These are phyloP conservation scores for Naganishia albida DNA, from an alignment of 1,284 basidiomycete genomes.

Conservation along the genomic window DNA sequence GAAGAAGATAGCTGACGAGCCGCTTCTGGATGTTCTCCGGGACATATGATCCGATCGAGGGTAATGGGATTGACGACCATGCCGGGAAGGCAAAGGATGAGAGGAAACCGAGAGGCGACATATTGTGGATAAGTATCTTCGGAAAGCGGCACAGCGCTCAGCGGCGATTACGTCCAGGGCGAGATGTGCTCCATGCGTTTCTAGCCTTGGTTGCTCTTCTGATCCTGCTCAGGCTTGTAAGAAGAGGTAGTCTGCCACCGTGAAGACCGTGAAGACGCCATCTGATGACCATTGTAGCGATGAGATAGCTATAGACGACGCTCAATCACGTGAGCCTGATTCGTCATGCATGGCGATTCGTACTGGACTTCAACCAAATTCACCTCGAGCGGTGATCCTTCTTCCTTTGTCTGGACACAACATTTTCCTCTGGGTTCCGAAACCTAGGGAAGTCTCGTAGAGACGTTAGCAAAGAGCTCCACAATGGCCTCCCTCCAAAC, in stretches of 20 bases:
- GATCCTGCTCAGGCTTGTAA: no score
- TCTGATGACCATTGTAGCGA: not conserved
- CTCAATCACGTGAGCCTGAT: slow-evolving; percentile 5
- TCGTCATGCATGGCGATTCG: slow-evolving; percentile 3
- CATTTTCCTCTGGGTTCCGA: no score
- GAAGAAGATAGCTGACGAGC: slow-evolving; percentile 85
- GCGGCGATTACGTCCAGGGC: not conserved
- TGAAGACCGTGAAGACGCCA: not conserved
- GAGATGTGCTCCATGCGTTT: not conserved
- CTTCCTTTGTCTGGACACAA: no score
- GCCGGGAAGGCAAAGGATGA: slow-evolving; percentile 28
- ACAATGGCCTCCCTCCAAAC: slow-evolving; percentile 31
- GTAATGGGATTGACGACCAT: slow-evolving; percentile 32
- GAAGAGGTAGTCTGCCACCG: not conserved
- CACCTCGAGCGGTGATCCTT: not conserved
- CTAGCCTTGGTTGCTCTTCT: not conserved
- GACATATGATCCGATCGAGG: slow-evolving; percentile 57
- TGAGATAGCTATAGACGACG: not conserved
- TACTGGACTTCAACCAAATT: not conserved
- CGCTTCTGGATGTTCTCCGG: slow-evolving; percentile 82
- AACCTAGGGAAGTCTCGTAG: no score
- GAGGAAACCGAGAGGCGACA: slow-evolving; percentile 28
- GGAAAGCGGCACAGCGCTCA: not conserved
- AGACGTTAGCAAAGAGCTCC: not conserved
- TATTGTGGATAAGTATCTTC: not conserved